Evolutionary conservation across 805 yeast genomes (phyloP).

Genomic region (Ogataea zsoltii): DNA sequence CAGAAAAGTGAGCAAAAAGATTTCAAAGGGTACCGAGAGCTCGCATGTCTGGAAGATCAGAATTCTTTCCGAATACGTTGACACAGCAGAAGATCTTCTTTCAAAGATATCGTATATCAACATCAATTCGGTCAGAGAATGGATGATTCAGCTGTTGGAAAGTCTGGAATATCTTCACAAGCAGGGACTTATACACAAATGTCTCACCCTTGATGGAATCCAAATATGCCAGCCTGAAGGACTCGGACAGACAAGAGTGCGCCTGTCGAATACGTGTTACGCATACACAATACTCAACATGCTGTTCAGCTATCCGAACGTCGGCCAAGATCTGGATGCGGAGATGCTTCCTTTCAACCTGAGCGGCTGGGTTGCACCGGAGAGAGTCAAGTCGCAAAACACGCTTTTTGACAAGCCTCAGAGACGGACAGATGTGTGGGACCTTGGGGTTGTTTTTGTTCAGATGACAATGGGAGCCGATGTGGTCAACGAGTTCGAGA

Average conservation of each 20-base stretch:
- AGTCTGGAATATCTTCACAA: conserved; percentile 84
- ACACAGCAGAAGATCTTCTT: conserved; percentile 62
- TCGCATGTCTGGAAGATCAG: conserved; percentile 64
- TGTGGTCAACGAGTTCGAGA: conserved; percentile 51
- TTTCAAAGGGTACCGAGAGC: conserved; percentile 19
- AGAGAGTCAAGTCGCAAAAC: conserved; percentile 39
- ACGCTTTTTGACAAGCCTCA: conserved; percentile 49
- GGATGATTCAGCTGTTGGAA: conserved; percentile 86
- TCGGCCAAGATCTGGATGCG: conserved; percentile 20
- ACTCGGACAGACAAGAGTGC: conserved; percentile 57
- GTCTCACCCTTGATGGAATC: conserved; percentile 61
- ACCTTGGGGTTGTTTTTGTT: conserved; percentile 75
- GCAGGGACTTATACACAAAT: conserved; percentile 76
- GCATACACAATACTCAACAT: conserved; percentile 49
- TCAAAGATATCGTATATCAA: conserved; percentile 66
- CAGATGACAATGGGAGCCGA: conserved; percentile 65
- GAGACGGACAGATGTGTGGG: conserved; percentile 92
- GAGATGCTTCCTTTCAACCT: conserved; percentile 30
- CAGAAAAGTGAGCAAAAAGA: conserved; percentile 33
- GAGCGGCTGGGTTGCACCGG: conserved; percentile 80
- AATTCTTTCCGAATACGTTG: conserved; percentile 63
- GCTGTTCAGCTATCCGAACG: conserved; percentile 35
- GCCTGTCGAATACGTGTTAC: conserved; percentile 60
- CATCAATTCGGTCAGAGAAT: conserved; percentile 75
- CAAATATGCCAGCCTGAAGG: conserved; percentile 50